A percentile compares a stretch with the other conserved stretches of the same genome.
Evolutionary conservation across 352 stramenopile genomes (phyloP).

Genomic region (Globisporangium camurandrum): DNA sequence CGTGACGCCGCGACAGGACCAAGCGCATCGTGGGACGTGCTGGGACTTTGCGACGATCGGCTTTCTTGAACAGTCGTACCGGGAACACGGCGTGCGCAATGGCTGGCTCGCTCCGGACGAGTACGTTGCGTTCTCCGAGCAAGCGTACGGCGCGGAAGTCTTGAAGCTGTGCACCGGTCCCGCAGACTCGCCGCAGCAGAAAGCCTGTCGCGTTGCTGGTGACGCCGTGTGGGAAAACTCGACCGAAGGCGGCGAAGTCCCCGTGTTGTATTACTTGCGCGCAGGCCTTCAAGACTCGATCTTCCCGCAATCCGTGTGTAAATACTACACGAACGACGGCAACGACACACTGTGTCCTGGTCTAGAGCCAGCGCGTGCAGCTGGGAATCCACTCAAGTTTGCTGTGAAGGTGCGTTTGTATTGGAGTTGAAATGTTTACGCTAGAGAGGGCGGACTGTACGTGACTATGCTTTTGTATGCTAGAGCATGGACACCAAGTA

Average conservation of each 20-base stretch:
- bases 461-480: constrained; percentile 1
- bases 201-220: constrained; percentile 57
- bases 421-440: too few relatives aligned
- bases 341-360: constrained; percentile 66
- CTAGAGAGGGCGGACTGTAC: too few relatives aligned
- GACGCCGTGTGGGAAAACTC: constrained; percentile 77
- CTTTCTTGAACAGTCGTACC: constrained; percentile 75
- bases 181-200: constrained; percentile 55
- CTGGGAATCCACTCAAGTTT: constrained; percentile 69
- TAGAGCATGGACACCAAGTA: constrained; percentile 77
- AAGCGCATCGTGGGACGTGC: constrained; percentile 69
- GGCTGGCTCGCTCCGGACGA: constrained; percentile 64
- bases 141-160: constrained; percentile 70
- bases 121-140: constrained; percentile 75
- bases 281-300: constrained; percentile 66
- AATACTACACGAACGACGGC: constrained; percentile 51
- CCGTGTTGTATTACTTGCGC: constrained; percentile 70
- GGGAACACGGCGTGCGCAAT: constrained; percentile 49
- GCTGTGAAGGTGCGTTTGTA: constrained; percentile 32
- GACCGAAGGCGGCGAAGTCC: constrained; percentile 67
- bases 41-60: constrained; percentile 80
- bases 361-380: constrained; percentile 36
- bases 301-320: constrained; percentile 60
- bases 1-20: constrained; percentile 66
- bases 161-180: constrained; percentile 62